Evolutionary conservation across 2,329 filamentous ascomycete species (phyloP).

Genomic region (Malbranchea zuffiana): DNA sequence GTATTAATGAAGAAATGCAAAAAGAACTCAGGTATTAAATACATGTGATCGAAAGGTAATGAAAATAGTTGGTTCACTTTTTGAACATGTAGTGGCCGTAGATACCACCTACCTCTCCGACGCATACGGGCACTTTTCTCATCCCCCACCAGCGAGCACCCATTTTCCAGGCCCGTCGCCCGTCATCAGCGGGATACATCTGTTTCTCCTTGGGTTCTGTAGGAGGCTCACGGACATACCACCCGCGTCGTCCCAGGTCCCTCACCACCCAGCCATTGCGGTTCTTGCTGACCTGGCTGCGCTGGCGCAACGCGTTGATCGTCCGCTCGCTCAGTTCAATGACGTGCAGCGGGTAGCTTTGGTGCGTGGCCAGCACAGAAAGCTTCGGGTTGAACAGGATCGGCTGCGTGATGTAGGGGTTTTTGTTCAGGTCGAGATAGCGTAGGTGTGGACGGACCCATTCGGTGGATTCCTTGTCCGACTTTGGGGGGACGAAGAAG

Average conservation of each 20-base stretch:
- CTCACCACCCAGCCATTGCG: conserved; percentile 60
- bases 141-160: conserved; percentile 76
- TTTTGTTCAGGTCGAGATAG: conserved; percentile 68
- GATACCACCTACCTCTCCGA: conserved; percentile 47
- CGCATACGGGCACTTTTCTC: conserved; percentile 52
- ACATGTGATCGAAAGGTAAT: neutral
- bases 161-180: conserved; percentile 65
- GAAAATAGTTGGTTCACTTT: conserved; percentile 25
- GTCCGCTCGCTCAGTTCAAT: conserved; percentile 63
- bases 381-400: conserved; percentile 47
- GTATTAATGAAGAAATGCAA: conserved; percentile 2
- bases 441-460: conserved; percentile 53
- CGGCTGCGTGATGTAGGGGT: conserved; percentile 46
- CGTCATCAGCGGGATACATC: conserved; percentile 40
- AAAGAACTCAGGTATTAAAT: neutral
- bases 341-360: conserved; percentile 60
- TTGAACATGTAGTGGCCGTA: conserved; percentile 53
- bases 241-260: conserved; percentile 58
- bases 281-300: conserved; percentile 42
- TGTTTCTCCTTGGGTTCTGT: conserved; percentile 20
- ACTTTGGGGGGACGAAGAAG: conserved; percentile 37
- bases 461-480: conserved; percentile 20
- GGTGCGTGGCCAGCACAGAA: conserved; percentile 47
- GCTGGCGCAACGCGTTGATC: conserved; percentile 53
- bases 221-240: conserved; percentile 45